Evolutionary conservation across 805 yeast species (phyloP).

Genomic region (Candida cerambycidarum): DNA sequence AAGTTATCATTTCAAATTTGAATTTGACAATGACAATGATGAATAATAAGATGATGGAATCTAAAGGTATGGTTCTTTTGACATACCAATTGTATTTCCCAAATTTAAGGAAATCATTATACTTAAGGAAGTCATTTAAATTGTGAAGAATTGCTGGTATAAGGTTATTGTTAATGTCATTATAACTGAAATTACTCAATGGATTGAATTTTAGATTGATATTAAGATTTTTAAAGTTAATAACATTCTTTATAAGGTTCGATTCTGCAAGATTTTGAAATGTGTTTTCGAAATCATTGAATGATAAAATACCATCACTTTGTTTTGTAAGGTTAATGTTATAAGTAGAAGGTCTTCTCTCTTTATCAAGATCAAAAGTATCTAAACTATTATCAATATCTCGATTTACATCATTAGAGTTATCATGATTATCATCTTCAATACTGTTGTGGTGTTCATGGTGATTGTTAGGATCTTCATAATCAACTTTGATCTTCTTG

Average conservation of each 20-base stretch:
- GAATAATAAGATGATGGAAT: constrained; percentile 52
- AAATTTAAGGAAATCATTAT: constrained; percentile 51
- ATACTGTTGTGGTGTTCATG: no score
- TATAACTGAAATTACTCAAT: constrained; percentile 45
- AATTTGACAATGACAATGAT: constrained; percentile 55
- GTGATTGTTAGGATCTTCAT: neutral
- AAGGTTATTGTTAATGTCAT: constrained; percentile 51
- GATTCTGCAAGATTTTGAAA: constrained; percentile 38
- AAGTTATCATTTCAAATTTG: constrained; percentile 40
- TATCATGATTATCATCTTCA: neutral
- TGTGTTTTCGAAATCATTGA: constrained; percentile 40
- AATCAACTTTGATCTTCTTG: constrained; percentile 8
- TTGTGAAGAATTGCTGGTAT: constrained; percentile 59
- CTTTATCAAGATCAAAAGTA: constrained; percentile 1
- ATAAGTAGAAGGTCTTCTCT: constrained; percentile 5
- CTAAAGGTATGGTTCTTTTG: constrained; percentile 59
- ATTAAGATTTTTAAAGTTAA: constrained; percentile 31
- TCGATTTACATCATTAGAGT: neutral
- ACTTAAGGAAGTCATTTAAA: constrained; percentile 52
- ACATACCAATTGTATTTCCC: constrained; percentile 62
- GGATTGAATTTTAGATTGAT: constrained; percentile 38
- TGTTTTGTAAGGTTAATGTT: constrained; percentile 16
- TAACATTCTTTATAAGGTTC: constrained; percentile 34
- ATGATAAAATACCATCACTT: constrained; percentile 28
- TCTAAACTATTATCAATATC: no score